A percentile compares a stretch with the other conserved stretches of the same genome.
Conservation (phyloP, 257 asterid species). For the Fraxinus anomala region DNA sequence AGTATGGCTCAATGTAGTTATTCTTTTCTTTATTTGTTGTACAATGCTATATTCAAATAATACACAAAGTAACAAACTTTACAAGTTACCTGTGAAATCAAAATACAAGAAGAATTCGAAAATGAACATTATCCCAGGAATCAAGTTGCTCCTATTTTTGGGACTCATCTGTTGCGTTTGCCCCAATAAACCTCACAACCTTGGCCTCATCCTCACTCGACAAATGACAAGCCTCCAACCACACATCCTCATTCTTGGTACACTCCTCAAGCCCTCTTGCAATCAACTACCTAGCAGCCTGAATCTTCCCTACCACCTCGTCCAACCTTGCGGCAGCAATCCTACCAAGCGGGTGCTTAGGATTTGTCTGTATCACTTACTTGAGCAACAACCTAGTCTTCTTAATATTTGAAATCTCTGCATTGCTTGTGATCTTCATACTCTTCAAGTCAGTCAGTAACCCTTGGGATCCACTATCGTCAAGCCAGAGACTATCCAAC, state of each 20-base stretch:
- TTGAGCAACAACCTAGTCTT: constrained; percentile 88
- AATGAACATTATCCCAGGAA: no score
- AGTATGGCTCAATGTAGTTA: no score
- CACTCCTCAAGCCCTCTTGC: constrained; percentile 84
- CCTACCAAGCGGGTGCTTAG: constrained; percentile 94
- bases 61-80: no score
- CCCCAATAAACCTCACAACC: constrained; percentile 43
- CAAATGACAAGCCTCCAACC: constrained; percentile 89
- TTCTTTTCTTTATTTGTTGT: no score
- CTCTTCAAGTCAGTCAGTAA: constrained; percentile 90
- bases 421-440: constrained; percentile 88
- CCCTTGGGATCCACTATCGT: constrained; percentile 97
- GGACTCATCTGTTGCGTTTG: no score
- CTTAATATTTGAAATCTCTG: constrained; percentile 89
- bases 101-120: no score
- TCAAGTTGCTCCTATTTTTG: no score
- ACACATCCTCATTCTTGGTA: constrained; percentile 82
- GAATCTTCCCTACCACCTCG: constrained; percentile 88
- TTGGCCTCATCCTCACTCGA: constrained; percentile 72
- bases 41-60: no score
- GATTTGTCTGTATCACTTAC: constrained; percentile 82
- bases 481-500: constrained; percentile 84
- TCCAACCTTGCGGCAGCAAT: constrained; percentile 82
- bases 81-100: no score
- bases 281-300: constrained; percentile 67